These are phyloP conservation scores for Trichoderma polysporum DNA, from an alignment of 2,329 filamentous ascomycete species.

Conservation along the genomic window DNA sequence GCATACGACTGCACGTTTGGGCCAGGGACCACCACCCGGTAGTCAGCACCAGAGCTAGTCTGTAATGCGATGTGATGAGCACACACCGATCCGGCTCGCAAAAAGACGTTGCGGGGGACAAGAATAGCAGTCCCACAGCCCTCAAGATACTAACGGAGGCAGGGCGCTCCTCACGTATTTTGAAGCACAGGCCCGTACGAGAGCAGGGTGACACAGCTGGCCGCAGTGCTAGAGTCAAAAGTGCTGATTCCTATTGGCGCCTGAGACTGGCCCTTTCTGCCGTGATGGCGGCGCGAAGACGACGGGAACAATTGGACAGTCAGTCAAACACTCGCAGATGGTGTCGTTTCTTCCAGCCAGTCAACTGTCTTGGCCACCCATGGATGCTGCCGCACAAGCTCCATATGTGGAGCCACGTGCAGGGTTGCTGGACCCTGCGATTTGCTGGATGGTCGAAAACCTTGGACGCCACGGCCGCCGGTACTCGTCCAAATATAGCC, in stretches of 20 bases:
- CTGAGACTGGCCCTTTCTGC: constrained; percentile 17
- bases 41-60: constrained; percentile 22
- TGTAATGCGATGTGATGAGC: constrained; percentile 24
- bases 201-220: constrained; percentile 8
- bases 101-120: constrained; percentile 19
- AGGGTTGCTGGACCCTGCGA: constrained; percentile 7
- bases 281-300: constrained; percentile 24
- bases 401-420: constrained; percentile 10
- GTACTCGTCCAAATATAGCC: constrained; percentile 32
- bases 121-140: constrained; percentile 24
- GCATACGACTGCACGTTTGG: constrained; percentile 18
- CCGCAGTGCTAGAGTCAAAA: constrained; percentile 6
- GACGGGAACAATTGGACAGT: constrained; percentile 22
- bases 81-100: constrained; percentile 21
- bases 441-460: constrained; percentile 1
- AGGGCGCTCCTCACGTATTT: constrained; percentile 5
- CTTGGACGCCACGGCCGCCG: constrained; percentile 2
- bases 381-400: constrained; percentile 17
- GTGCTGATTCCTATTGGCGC: constrained; percentile 21
- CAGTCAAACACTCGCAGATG: constrained; percentile 17
- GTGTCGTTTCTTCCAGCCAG: constrained; percentile 19
- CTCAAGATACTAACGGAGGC: background rate
- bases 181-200: constrained; percentile 12
- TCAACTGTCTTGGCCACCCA: constrained; percentile 8
- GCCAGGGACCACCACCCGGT: constrained; percentile 15